A percentile compares a stretch with the other conserved stretches of the same genome.
Conservation (phyloP, 768 basidiomycete species). For the Coprinopsis marcescibilis region DNA sequence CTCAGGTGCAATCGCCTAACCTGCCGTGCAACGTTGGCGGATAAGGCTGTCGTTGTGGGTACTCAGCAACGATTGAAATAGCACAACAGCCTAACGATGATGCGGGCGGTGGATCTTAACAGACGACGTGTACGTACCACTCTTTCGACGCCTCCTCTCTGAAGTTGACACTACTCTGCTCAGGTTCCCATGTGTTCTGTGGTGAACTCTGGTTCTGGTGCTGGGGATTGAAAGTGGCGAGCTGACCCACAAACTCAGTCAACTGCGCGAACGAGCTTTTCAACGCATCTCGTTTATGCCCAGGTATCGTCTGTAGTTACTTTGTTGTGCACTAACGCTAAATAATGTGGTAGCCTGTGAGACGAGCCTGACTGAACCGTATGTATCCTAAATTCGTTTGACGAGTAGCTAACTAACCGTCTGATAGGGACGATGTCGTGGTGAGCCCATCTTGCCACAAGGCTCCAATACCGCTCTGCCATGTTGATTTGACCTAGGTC, state of each 20-base stretch:
- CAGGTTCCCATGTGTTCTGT: conserved; percentile 87
- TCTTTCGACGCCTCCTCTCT: background rate
- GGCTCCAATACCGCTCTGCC: background rate
- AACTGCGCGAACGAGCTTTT: conserved; percentile 85
- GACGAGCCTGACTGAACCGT: conserved; percentile 77
- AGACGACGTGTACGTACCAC: conserved; percentile 24
- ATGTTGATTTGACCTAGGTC: conserved; percentile 37
- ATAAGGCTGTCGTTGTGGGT: conserved; percentile 84
- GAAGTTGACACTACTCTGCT: background rate
- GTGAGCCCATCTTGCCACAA: conserved; percentile 29
- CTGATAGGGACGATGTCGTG: conserved; percentile 54
- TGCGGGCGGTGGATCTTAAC: no score
- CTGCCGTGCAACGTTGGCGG: conserved; percentile 59
- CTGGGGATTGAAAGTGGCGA: no score
- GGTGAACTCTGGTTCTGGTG: no score
- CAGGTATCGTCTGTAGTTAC: conserved; percentile 40
- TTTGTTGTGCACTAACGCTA: background rate
- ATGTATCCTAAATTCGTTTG: conserved; percentile 13
- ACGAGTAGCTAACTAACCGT: conserved; percentile 1
- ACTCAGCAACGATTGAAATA: background rate
- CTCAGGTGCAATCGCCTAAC: conserved; percentile 76
- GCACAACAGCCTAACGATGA: conserved; percentile 1
- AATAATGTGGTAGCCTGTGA: conserved; percentile 57
- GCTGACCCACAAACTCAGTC: conserved; percentile 35
- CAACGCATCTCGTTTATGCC: conserved; percentile 70